These are phyloP conservation scores for Claviceps pusilla DNA, from an alignment of 2,329 filamentous ascomycete species.

Conservation along the genomic window DNA sequence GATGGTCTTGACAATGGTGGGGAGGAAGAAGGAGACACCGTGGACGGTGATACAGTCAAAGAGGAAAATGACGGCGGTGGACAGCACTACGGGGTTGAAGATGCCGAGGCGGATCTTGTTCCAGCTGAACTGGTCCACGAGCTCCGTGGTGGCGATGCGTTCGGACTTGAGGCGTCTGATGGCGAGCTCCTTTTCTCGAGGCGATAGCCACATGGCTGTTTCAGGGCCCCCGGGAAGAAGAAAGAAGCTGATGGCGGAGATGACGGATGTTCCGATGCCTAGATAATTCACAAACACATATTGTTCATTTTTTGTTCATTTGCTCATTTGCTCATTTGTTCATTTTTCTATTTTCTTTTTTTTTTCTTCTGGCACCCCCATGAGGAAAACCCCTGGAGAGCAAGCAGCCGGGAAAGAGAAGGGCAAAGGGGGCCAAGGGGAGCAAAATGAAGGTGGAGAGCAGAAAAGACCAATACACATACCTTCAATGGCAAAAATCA, in stretches of 20 bases:
- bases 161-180: constrained; percentile 45
- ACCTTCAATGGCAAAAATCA: constrained; percentile 55
- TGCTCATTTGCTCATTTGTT: too few species aligned
- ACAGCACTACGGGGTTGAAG: constrained; percentile 39
- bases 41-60: constrained; percentile 58
- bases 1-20: constrained; percentile 55
- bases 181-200: constrained; percentile 47
- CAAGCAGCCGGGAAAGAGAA: neutral
- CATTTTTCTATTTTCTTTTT: neutral
- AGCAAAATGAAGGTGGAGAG: neutral
- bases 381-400: neutral
- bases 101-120: constrained; percentile 47
- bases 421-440: neutral
- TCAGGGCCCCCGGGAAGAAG: constrained; percentile 52
- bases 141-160: constrained; percentile 40
- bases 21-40: constrained; percentile 55
- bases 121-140: constrained; percentile 42
- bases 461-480: neutral
- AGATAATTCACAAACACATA: neutral
- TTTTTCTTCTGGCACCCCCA: neutral
- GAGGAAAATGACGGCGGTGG: constrained; percentile 43
- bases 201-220: constrained; percentile 48
- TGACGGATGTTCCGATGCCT: constrained; percentile 40
- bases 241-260: constrained; percentile 42
- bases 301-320: too few species aligned